A percentile compares a stretch with the other conserved stretches of the same genome.
These are phyloP conservation scores for Fraxinus velutina DNA, from an alignment of 305 asterid species.

Conservation along the genomic window DNA sequence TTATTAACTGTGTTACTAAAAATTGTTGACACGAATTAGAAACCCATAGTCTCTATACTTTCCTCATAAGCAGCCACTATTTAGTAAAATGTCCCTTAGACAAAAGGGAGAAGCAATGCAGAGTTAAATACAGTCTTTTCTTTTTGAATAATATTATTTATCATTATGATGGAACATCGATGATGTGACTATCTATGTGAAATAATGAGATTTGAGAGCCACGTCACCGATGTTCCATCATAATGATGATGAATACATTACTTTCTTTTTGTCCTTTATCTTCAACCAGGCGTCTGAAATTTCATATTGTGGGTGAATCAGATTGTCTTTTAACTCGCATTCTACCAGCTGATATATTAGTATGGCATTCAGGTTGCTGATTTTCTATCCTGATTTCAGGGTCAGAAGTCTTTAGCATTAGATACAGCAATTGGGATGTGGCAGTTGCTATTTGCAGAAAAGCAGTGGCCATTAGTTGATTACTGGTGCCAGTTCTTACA, in stretches of 20 bases:
- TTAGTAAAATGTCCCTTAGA: neutral
- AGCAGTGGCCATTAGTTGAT: conserved; percentile 88
- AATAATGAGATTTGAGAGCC: neutral
- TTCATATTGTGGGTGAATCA: neutral
- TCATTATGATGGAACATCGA: neutral
- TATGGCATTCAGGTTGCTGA: conserved; percentile 9
- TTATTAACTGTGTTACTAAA: neutral
- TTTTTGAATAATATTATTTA: neutral
- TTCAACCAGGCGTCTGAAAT: neutral
- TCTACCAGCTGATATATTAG: conserved; percentile 7
- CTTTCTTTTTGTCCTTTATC: neutral
- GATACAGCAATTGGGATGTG: conserved; percentile 99
- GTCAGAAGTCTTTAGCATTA: conserved; percentile 94
- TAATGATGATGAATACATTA: neutral
- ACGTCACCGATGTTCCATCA: neutral
- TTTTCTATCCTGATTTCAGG: conserved; percentile 48
- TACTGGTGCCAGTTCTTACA: conserved; percentile 99
- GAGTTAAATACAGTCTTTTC: neutral
- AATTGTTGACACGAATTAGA: neutral
- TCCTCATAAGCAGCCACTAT: neutral
- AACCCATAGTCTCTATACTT: neutral
- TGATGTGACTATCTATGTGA: neutral
- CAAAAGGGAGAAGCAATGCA: neutral
- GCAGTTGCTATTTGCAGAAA: conserved; percentile 93
- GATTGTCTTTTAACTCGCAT: neutral